These are phyloP conservation scores for Boletus edulis DNA, from an alignment of 768 basidiomycete genomes.

Conservation along the genomic window DNA sequence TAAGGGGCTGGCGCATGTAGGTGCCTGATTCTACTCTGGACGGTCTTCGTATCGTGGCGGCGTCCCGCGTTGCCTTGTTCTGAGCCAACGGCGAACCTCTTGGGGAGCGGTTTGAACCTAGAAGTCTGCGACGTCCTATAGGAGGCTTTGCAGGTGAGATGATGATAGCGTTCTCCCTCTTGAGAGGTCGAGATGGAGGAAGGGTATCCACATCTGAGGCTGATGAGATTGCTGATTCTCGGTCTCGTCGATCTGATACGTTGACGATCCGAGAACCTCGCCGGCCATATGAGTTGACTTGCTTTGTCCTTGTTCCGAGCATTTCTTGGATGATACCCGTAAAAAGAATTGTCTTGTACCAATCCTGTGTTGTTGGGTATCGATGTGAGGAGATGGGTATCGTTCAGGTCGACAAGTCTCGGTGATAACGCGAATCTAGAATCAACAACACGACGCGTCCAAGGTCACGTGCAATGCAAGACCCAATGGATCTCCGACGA, in stretches of 20 bases:
- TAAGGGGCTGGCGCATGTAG: slow-evolving; percentile 39
- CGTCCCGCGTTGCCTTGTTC: slow-evolving; percentile 11
- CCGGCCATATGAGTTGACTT: slow-evolving; percentile 64
- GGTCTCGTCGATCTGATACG: slow-evolving; percentile 35
- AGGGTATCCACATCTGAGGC: slow-evolving; percentile 38
- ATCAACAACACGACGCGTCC: slow-evolving; percentile 6
- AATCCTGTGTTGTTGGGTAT: neutral
- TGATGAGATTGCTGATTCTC: slow-evolving; percentile 28
- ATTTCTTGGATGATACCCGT: slow-evolving; percentile 32
- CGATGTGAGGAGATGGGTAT: neutral
- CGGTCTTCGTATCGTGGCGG: slow-evolving; percentile 13
- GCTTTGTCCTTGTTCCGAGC: slow-evolving; percentile 62
- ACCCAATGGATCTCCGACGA: no score
- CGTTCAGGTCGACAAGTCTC: slow-evolving; percentile 1
- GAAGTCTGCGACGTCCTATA: slow-evolving; percentile 9
- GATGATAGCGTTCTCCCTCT: slow-evolving; percentile 23
- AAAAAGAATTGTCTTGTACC: neutral
- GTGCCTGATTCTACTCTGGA: slow-evolving; percentile 16
- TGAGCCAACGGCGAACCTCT: slow-evolving; percentile 21
- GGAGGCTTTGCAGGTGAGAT: slow-evolving; percentile 22
- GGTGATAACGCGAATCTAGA: neutral
- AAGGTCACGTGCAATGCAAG: slow-evolving; percentile 21
- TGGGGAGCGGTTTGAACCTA: slow-evolving; percentile 17
- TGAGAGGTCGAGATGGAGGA: slow-evolving; percentile 6
- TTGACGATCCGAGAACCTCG: slow-evolving; percentile 60